Evolutionary conservation across 2,329 filamentous ascomycete species (phyloP), one percentile per base, ranked within the genome.

Genomic region (Aspergillus sp.): DNA sequence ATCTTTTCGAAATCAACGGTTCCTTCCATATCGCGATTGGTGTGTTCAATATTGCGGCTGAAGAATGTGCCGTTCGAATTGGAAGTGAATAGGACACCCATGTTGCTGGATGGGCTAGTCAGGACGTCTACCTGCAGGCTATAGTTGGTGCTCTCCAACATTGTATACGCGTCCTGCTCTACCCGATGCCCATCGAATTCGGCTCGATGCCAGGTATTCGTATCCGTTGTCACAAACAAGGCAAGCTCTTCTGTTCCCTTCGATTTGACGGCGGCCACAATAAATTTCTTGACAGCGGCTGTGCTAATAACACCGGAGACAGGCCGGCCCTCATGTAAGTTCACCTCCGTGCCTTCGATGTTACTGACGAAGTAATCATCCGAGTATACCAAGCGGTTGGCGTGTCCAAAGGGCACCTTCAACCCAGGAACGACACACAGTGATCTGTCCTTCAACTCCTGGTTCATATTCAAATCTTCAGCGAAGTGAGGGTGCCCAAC

Each of bases 61-160:
- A 98, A 99, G 76, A 94, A 97, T 2, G 92, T 97, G 62, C 95
- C 95, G 73, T 98, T 96, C 32, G 93, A 98, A 74, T 99, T 99
- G 73, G 94, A 98, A 5, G 92, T 96, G 71, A 97, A 94, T 59
- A 99, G 82, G 10, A 90, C 88, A 36, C 95, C 96, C 86, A 97
- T 94, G 0, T 89, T 86, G 39, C 85, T 86, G 1, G 83, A 48
- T 80, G 81, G 41, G 59, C 76, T 79, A 1, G 89, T 91, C 84
- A 94, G 89, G 64, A 98, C 93, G 76, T 98, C 93, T 58, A 99
- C 88, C 78, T 98, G 94, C 68, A 99, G 92, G 80, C 94, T 97
- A 81, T 99, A 97, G 73, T 97, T 94, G 45, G 95, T 98, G 70
- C 93, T 95, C 78, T 98, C 94, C 43, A 99, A 84, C 51, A 99